Evolutionary conservation across 2,329 filamentous ascomycete species (phyloP).

Genomic region (Microsporum ferrugineum): DNA sequence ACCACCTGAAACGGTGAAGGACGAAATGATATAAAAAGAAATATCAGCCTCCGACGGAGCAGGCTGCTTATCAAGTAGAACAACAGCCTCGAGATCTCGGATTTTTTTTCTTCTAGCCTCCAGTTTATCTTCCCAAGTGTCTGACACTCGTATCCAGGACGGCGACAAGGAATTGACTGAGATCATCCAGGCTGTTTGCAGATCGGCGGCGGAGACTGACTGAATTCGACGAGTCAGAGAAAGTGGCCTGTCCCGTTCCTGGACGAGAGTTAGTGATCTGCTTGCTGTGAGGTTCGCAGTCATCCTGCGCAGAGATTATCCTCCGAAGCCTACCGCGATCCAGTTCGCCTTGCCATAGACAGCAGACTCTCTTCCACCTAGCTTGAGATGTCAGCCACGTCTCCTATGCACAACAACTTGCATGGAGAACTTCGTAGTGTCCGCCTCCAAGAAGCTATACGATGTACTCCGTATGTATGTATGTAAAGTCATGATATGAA

Average conservation of each 20-base stretch:
- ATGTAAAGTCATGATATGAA: no score
- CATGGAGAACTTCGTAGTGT: no score
- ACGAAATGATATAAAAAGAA: background rate
- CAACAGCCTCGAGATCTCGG: background rate
- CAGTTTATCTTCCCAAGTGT: background rate
- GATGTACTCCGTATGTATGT: no score
- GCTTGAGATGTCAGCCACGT: background rate
- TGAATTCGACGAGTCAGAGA: background rate
- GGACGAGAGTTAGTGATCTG: background rate
- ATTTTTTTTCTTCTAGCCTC: background rate
- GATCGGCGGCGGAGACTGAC: background rate
- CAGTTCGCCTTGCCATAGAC: background rate
- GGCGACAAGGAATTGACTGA: background rate
- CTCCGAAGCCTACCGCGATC: background rate
- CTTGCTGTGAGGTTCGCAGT: background rate
- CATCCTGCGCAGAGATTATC: background rate
- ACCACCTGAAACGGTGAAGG: background rate
- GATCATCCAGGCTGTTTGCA: constrained; percentile 1
- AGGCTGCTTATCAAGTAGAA: background rate
- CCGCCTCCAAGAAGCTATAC: no score
- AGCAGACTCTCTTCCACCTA: background rate
- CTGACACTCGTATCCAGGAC: background rate
- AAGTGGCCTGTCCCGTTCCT: background rate
- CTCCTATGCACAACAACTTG: background rate
- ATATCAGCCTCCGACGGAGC: background rate